A percentile compares a stretch with the other conserved stretches of the same genome.
Conservation (phyloP, 306 rosid species). For the Cyclanthera cordifolia region DNA sequence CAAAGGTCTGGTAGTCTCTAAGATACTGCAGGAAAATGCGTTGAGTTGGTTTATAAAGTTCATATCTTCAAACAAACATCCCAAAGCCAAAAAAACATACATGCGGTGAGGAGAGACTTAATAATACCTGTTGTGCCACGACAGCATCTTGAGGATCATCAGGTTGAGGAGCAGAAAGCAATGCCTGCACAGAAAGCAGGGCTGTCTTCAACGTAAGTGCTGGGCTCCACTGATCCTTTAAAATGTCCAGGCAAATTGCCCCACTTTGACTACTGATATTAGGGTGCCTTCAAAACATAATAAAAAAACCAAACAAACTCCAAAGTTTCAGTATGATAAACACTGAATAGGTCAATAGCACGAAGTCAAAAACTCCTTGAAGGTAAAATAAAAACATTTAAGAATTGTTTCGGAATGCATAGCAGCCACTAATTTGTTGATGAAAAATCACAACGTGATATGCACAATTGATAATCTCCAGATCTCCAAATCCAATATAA, state of each 20-base stretch:
- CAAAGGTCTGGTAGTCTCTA: constrained; percentile 71
- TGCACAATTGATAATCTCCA: neutral
- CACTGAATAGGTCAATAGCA: neutral
- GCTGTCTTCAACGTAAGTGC: constrained; percentile 96
- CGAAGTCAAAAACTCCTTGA: neutral
- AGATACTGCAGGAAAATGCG: constrained; percentile 56
- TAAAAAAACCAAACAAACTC: neutral
- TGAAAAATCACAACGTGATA: neutral
- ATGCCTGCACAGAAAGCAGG: constrained; percentile 93
- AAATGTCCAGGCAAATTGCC: constrained; percentile 88
- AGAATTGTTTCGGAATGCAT: neutral
- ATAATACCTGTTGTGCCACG: constrained; percentile 80
- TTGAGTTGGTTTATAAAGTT: neutral
- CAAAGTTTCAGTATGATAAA: neutral
- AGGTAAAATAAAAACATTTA: neutral
- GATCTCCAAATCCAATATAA: neutral
- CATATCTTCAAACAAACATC: neutral
- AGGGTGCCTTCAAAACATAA: constrained; percentile 80
- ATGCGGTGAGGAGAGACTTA: neutral
- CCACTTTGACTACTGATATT: constrained; percentile 99
- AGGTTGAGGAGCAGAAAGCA: constrained; percentile 93
- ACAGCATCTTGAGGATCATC: constrained; percentile 99
- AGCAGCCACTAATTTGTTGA: neutral
- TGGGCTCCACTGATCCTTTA: constrained; percentile 99
- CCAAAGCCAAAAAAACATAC: constrained; percentile 7